Evolutionary conservation across 176 grass and related monocot species (phyloP).

Genomic region (Chloris gayana): DNA sequence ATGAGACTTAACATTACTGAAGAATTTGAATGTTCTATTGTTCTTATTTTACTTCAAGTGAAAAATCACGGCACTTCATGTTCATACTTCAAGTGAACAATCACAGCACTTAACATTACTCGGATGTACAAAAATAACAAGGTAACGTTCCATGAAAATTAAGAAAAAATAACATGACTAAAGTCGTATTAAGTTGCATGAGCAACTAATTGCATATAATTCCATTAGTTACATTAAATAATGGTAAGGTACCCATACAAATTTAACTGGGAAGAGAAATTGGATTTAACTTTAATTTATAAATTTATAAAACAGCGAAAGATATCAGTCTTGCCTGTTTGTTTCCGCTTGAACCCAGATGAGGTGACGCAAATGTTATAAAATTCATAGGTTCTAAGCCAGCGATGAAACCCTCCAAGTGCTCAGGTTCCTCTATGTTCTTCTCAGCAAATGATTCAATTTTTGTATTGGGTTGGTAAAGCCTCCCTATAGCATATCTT

Average conservation of each 20-base stretch:
- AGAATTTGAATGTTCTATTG: conserved; percentile 53
- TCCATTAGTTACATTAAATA: conserved; percentile 22
- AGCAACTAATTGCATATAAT: neutral
- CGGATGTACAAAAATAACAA: neutral
- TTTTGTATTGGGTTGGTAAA: conserved; percentile 57
- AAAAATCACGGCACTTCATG: conserved; percentile 26
- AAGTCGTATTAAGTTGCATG: neutral
- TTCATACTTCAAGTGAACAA: too few species aligned
- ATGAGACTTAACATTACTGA: conserved; percentile 78
- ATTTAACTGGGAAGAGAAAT: conserved; percentile 25
- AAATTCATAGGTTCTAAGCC: conserved; percentile 97
- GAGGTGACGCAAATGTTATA: conserved; percentile 97
- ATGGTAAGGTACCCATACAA: conserved; percentile 9
- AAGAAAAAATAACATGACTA: neutral
- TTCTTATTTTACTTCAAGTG: conserved; percentile 44
- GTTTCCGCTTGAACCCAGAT: conserved; percentile 96
- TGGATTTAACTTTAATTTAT: conserved; percentile 18
- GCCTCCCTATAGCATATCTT: conserved; percentile 90
- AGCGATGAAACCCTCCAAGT: conserved; percentile 69
- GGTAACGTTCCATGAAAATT: neutral
- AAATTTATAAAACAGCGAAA: conserved; percentile 31
- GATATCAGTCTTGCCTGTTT: conserved; percentile 66
- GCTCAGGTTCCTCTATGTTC: conserved; percentile 37
- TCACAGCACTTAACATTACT: too few species aligned
- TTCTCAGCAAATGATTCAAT: conserved; percentile 39